Evolutionary conservation across 768 basidiomycete species (phyloP), one percentile per base, ranked within the genome.

Genomic region (Leccinum sublutescens): DNA sequence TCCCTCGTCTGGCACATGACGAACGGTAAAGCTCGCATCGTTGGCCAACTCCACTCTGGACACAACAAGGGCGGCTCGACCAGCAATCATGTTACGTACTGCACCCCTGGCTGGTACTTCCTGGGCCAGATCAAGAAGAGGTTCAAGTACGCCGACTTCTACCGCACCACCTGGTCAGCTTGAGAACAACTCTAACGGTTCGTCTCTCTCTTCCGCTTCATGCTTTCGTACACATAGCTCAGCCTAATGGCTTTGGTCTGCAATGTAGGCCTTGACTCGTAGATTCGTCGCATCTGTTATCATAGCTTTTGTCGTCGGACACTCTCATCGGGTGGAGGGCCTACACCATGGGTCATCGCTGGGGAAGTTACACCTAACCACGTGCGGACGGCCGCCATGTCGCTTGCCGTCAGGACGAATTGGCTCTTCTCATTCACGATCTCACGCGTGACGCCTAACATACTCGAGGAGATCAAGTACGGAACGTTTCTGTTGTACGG

Each of bases 391-490:
- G 74, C 74, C 0, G 73, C 68, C 33, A 69, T 75, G 63, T 67
- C 75, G 0, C 62, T 76, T 25, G 75, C 75, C 49, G 59, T 69
- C 43, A 70, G 60, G 5, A 68, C 57, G 50, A 74, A 74, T 59
- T 78, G 75, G 77, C 55, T 76, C 10, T 75, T 73, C 63, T 62
- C 76, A 19, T 77, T 76, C 55, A 71, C 65, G 40, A 73, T 78
- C 52, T 66, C 75, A 14, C 75, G 75, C 56, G 50, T 76, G 56
- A 77, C 76, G 29, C 77, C 77, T 2, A 72, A 72, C 59, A 63
- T 78, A 71, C 69, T 78, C 11, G 56, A 68, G 50, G 61, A 52
- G 38, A 70, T 74, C 62, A 68, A 21, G 19, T 70, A 70, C 15
- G 71, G 71, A 38, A 76, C 76, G 45, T 76, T 69, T 56, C 55